Conservation (phyloP, 1,284 basidiomycete species). For the Omphalotus olearius region DNA sequence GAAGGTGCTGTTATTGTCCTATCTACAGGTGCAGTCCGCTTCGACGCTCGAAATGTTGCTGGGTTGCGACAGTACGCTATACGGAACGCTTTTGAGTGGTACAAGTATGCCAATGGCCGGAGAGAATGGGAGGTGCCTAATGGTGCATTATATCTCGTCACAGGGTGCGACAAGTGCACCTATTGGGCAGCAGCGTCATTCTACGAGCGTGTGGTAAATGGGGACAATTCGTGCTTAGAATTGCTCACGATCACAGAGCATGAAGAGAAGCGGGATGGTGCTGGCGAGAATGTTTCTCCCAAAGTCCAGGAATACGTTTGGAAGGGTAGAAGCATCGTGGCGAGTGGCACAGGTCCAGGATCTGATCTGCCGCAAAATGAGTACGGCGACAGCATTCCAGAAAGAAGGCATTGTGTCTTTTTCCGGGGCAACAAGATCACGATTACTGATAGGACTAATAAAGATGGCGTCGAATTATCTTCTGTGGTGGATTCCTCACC, state of each 20-base stretch:
- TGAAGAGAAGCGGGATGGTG: no score
- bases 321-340: no score
- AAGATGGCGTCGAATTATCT: no score
- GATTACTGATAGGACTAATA: background rate
- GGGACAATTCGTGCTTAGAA: background rate
- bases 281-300: no score
- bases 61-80: conserved; percentile 1
- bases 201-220: background rate
- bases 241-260: no score
- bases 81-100: conserved; percentile 5
- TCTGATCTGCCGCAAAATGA: no score
- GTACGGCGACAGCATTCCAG: no score
- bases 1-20: conserved; percentile 11
- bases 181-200: conserved; percentile 7
- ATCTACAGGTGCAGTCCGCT: conserved; percentile 1
- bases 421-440: background rate
- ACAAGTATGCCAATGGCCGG: background rate
- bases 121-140: conserved; percentile 1
- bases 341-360: no score
- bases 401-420: background rate
- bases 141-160: conserved; percentile 8
- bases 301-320: no score
- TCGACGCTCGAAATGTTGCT: conserved; percentile 1
- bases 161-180: conserved; percentile 10
- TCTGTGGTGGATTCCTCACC: no score